Evolutionary conservation across 805 yeast genomes (phyloP), one percentile per base, ranked within the genome.

Genomic region (Brettanomyces sp.): DNA sequence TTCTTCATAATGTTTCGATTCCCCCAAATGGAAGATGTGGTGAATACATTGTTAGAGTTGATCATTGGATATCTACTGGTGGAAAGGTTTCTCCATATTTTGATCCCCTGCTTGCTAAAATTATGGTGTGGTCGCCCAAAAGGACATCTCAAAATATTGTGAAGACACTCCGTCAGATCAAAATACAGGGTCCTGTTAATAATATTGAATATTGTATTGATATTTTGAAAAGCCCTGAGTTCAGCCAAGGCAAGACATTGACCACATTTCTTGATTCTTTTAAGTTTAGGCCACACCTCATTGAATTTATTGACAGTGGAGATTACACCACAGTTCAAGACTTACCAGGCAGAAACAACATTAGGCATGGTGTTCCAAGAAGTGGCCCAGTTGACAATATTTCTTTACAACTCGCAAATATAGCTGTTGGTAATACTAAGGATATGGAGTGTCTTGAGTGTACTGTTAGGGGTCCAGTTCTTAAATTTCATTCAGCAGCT

Each of bases 251-350:
- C 11, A 3, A 33, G 12, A 58, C 62, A 5, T 42, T 58, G 14
- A 58, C 62, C 4, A 49, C 50, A 3, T 53, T 58, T 41, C 45
- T 57, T 24, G 46, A 47, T 21, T 41, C 44, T 4, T 59, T 59
- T 41, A 39, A 38, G 1, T 60, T 51, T 42, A 23, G 30, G 7
- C 60, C 64, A 21, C 52, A 49, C 23, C 43, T 59, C 8, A 45
- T 59, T 39, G 64, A 59, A 36, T 58, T 59, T 44, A 48, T 48
- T 21, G 58, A 59, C 7, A 66, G 73, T 3, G 77, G 77, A 49
- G 76, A 76, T 30, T 74, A 73, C 58, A 74, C 79, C 34, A 72
- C 78, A 1, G 72, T 74, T 34, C 79, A 74, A 55, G 79, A 74
- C 55, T 69, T 64, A 51, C 68, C 67, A 1, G 69, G 67, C 21